Evolutionary conservation across 2,329 filamentous ascomycete genomes (phyloP).

Genomic region (Epichloe scottii): DNA sequence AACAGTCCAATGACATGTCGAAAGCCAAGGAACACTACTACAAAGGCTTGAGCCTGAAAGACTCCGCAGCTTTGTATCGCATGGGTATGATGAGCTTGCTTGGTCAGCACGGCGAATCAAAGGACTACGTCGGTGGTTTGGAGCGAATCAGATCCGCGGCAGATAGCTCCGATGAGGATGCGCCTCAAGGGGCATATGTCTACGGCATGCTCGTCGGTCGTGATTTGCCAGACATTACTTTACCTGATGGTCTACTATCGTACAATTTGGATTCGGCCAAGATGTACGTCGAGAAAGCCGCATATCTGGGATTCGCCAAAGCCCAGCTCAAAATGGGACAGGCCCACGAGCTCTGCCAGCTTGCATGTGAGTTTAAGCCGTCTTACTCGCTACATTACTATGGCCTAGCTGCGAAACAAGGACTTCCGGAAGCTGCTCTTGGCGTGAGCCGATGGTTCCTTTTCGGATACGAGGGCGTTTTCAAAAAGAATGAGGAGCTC

Average conservation of each 20-base stretch:
- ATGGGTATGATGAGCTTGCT: constrained; percentile 96
- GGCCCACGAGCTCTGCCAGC: constrained; percentile 84
- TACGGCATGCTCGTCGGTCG: constrained; percentile 88
- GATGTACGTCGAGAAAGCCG: constrained; percentile 90
- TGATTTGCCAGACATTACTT: constrained; percentile 78
- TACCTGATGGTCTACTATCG: constrained; percentile 59
- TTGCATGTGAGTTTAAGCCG: constrained; percentile 91
- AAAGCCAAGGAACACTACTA: constrained; percentile 90
- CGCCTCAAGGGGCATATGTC: constrained; percentile 89
- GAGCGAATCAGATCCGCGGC: constrained; percentile 76
- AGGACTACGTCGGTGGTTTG: constrained; percentile 66
- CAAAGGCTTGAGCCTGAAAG: constrained; percentile 62
- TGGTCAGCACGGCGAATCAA: constrained; percentile 80
- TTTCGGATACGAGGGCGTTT: constrained; percentile 83
- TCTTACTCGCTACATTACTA: constrained; percentile 92
- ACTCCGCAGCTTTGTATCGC: constrained; percentile 78
- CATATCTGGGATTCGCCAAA: constrained; percentile 90
- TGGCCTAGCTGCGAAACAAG: constrained; percentile 79
- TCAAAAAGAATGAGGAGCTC: constrained; percentile 89
- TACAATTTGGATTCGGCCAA: constrained; percentile 62
- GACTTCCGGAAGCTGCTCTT: constrained; percentile 85
- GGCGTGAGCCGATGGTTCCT: constrained; percentile 98
- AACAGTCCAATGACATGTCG: constrained; percentile 81
- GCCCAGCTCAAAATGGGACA: constrained; percentile 96
- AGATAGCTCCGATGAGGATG: constrained; percentile 84